phyloP scores from a whole-genome alignment of 2,329 filamentous ascomycete genomes.

The Xylariaceae sp. region DNA sequence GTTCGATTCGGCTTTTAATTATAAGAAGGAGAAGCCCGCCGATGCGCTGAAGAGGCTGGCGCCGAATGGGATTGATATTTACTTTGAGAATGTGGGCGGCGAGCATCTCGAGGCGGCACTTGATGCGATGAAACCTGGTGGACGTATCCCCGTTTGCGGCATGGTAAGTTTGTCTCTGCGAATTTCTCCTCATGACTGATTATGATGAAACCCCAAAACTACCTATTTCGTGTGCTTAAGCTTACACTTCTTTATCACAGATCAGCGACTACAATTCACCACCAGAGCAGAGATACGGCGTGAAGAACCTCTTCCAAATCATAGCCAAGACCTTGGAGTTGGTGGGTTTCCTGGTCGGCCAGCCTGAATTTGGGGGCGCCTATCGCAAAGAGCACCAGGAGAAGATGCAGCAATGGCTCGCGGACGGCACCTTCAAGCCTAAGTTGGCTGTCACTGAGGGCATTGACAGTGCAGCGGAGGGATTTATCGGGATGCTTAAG shows the following conservation, averaged over 20 bases:
- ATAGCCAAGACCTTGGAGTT: constrained; percentile 70
- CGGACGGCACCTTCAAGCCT: constrained; percentile 69
- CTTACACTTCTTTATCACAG: constrained; percentile 30
- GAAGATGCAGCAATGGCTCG: constrained; percentile 71
- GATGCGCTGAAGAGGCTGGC: constrained; percentile 64
- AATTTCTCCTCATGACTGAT: background rate
- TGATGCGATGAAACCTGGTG: constrained; percentile 57
- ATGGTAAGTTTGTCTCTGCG: constrained; percentile 50
- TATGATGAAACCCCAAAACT: no score
- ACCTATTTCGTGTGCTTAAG: background rate
- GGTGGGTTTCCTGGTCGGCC: constrained; percentile 71
- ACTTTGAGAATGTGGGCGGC: constrained; percentile 77
- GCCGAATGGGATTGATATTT: constrained; percentile 72
- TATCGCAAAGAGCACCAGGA: constrained; percentile 70
- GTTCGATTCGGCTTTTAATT: constrained; percentile 77
- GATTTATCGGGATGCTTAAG: constrained; percentile 68
- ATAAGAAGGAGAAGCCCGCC: constrained; percentile 50
- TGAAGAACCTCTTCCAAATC: constrained; percentile 62
- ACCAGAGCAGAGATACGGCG: constrained; percentile 53
- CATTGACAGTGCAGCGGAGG: constrained; percentile 72
- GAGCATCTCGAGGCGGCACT: constrained; percentile 64
- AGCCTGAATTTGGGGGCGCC: constrained; percentile 61
- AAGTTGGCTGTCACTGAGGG: constrained; percentile 66
- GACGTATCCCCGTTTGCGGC: constrained; percentile 58
- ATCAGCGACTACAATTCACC: constrained; percentile 72